Evolutionary conservation across 495 filamentous ascomycete genomes (phyloP).

Genomic region (Schizothecium vesticola): DNA sequence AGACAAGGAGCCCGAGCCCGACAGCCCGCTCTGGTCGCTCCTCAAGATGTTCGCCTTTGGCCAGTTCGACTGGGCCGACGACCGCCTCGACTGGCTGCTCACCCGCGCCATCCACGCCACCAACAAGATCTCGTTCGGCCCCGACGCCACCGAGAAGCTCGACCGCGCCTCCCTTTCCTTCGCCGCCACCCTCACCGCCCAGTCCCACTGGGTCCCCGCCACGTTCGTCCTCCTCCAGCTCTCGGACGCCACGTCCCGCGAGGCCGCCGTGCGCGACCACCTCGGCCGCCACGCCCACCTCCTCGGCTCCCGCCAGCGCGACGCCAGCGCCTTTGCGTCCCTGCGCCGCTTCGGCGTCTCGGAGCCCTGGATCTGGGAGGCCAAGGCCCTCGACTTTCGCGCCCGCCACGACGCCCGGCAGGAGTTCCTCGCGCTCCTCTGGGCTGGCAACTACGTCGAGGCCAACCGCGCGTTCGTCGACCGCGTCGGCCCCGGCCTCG

Average conservation of each 20-base stretch:
- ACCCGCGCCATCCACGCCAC: conserved; percentile 49
- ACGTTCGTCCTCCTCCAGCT: conserved; percentile 76
- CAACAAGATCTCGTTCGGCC: conserved; percentile 35
- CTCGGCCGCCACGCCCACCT: conserved; percentile 60
- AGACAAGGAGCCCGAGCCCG: conserved; percentile 55
- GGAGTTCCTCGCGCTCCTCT: conserved; percentile 71
- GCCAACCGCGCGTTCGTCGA: conserved; percentile 77
- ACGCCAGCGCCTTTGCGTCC: conserved; percentile 11
- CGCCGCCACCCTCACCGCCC: conserved; percentile 63
- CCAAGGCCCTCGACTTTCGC: conserved; percentile 77
- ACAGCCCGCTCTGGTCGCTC: conserved; percentile 82
- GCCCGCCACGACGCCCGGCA: conserved; percentile 53
- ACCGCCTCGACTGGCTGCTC: conserved; percentile 82
- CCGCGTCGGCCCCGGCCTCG: conserved; percentile 68
- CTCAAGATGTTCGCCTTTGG: conserved; percentile 67
- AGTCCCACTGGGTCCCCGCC: conserved; percentile 61
- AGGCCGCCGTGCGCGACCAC: conserved; percentile 61
- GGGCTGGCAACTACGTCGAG: conserved; percentile 67
- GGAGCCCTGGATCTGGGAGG: conserved; percentile 73
- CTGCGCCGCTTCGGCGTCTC: conserved; percentile 61
- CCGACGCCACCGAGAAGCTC: conserved; percentile 45
- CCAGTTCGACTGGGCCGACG: conserved; percentile 60
- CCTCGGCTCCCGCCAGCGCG: conserved; percentile 30
- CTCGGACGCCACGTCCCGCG: conserved; percentile 54
- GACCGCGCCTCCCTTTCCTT: conserved; percentile 66